These are phyloP conservation scores for Gonapodya sp. DNA, from an alignment of 192 early-diverging fungal species.

Conservation along the genomic window DNA sequence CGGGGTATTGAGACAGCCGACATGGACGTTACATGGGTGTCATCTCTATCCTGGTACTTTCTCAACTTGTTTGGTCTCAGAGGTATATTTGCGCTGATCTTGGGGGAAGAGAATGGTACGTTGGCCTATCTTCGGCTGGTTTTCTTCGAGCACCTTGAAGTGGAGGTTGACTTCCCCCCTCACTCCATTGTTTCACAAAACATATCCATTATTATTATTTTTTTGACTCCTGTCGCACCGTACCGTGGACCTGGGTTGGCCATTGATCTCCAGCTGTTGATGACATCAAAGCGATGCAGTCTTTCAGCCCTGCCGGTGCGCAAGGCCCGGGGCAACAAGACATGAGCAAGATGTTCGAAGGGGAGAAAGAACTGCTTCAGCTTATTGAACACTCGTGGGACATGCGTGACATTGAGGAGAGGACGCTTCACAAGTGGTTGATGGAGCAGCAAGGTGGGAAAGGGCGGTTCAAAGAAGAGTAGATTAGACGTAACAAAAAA, in stretches of 20 bases:
- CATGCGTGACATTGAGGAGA: constrained; percentile 67
- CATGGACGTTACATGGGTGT: constrained; percentile 98
- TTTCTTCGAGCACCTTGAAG: not conserved
- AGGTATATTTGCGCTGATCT: constrained; percentile 81
- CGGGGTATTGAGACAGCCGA: constrained; percentile 86
- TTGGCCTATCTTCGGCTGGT: not conserved
- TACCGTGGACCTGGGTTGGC: constrained; percentile 66
- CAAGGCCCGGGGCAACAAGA: constrained; percentile 70
- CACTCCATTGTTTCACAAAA: not conserved
- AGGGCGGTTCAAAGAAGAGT: not conserved
- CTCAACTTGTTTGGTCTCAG: constrained; percentile 91
- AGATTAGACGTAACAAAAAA: no score
- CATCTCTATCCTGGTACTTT: constrained; percentile 97
- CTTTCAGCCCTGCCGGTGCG: constrained; percentile 45
- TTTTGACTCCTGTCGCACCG: constrained; percentile 18
- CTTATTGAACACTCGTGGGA: constrained; percentile 75
- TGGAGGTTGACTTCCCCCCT: not conserved
- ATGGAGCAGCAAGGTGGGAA: constrained; percentile 6
- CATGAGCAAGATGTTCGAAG: constrained; percentile 75
- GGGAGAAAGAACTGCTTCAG: constrained; percentile 77
- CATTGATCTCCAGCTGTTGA: constrained; percentile 43
- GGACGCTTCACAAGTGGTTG: constrained; percentile 32
- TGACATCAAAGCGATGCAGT: constrained; percentile 79
- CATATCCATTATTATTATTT: constrained; percentile 11
- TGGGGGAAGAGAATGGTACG: constrained; percentile 81